Base-by-base conservation (phyloP, 768 basidiomycete genomes). In the Pisolithus microcarpus region DNA sequence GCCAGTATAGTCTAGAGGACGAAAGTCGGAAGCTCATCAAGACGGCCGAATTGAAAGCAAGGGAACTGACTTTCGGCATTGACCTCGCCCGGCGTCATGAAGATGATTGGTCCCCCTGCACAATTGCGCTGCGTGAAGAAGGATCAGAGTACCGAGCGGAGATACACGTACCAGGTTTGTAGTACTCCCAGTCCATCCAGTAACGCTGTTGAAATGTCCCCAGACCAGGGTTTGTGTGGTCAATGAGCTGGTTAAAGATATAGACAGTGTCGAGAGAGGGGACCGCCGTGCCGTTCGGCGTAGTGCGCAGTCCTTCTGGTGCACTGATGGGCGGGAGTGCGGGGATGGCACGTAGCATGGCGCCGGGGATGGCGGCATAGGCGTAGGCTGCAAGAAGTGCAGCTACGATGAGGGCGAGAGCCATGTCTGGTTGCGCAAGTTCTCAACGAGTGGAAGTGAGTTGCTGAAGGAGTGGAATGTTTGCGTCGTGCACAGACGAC, bases 171-270 rank as follows among this genome's bases (percentile, higher is more conserved):
- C 79, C 77, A 37, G 66, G 53, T 62, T 82, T 70, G 56, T 87
- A 87, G 57, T 72, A 84, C 62, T 87, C 81, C 64, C 72, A 84
- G 28, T 79, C 79, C 52, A 78, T 72, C 84, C 84, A 87, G 65
- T 75, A 87, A 34, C 86, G 77, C 65, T 87, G 86, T 61, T 80
- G 72, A 67, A 89, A 89, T n/a, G 84, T 87, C 18, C 86, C 86
- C 19, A 78, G 67, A 24, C 72, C 68, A n/a, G 82, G 79, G 53
- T 79, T 65, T 31, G 61, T 72, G 61, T 79, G 79, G 58, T 80
- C 76, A 49, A 63, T 68, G 30, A 65, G 45, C 43, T 68, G 67
- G 38, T 68, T 50, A 19, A 69, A 68, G 39, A 61, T 50, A 51
- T 68, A 68, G 0, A 62, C 57, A 5, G 63, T 68, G 7, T 53